A percentile compares a stretch with the other conserved stretches of the same genome.
Conservation (phyloP, 306 rosid genomes). For the Sindora glabra region DNA sequence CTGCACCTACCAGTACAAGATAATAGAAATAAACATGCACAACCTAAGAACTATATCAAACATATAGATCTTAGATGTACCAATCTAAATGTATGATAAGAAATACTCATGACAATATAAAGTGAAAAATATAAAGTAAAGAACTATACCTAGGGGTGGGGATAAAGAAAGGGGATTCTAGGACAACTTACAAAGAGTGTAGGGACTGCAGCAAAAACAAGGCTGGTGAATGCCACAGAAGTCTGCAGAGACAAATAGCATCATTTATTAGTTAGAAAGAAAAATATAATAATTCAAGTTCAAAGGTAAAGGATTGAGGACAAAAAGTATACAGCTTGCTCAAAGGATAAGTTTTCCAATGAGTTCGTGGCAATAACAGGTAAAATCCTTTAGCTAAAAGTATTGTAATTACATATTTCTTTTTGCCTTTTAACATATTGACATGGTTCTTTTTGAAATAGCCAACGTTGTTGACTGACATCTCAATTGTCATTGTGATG, state of each 20-base stretch:
- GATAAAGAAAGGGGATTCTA: too few relatives aligned
- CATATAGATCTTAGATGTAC: not conserved
- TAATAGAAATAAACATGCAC: not conserved
- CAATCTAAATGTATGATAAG: constrained; percentile 6
- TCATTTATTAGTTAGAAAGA: not conserved
- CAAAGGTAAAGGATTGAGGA: not conserved
- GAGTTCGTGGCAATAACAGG: not conserved
- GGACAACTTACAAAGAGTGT: constrained; percentile 61
- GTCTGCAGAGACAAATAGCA: constrained; percentile 44
- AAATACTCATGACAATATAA: too few relatives aligned
- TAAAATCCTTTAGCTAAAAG: not conserved
- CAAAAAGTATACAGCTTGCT: too few relatives aligned
- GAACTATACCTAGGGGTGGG: too few relatives aligned
- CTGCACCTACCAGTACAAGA: not conserved
- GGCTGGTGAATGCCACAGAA: constrained; percentile 81
- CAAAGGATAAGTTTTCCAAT: not conserved
- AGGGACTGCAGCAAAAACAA: constrained; percentile 81
- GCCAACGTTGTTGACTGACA: too few relatives aligned
- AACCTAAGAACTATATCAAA: not conserved
- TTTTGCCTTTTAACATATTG: not conserved
- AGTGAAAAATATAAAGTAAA: too few relatives aligned
- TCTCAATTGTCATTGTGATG: not conserved
- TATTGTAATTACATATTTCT: not conserved
- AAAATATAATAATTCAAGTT: not conserved
- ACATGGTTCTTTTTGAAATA: not conserved